phyloP scores from a whole-genome alignment of 2,329 filamentous ascomycete species.

The Aureobasidium sp. region DNA sequence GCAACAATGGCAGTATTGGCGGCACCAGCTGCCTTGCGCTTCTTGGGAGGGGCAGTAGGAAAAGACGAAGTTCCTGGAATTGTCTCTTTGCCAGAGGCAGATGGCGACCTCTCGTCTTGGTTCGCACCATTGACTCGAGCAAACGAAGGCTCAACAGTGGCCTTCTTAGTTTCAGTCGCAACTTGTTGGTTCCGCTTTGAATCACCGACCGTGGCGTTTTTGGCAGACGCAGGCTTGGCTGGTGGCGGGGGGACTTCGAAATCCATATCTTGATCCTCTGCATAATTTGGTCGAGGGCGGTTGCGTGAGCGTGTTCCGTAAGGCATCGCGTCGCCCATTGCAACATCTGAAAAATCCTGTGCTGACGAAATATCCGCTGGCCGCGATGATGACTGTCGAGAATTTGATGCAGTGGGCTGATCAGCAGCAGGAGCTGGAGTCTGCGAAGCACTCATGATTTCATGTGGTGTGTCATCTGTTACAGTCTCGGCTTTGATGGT shows the following conservation, averaged over 20 bases:
- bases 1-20: conserved; percentile 18
- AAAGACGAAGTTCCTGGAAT: conserved; percentile 50
- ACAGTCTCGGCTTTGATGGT: not conserved
- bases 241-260: conserved; percentile 57
- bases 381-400: conserved; percentile 9
- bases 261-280: conserved; percentile 76
- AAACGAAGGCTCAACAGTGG: conserved; percentile 17
- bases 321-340: conserved; percentile 43
- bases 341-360: conserved; percentile 17
- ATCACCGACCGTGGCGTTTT: conserved; percentile 12
- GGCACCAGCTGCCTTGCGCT: conserved; percentile 65
- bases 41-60: conserved; percentile 55
- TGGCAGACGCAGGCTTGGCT: conserved; percentile 43
- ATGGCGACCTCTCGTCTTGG: not conserved
- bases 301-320: conserved; percentile 95
- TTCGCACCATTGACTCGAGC: not conserved
- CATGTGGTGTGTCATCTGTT: not conserved
- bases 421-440: conserved; percentile 1
- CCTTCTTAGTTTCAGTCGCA: conserved; percentile 26
- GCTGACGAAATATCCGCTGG: not conserved
- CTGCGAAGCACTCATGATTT: conserved; percentile 8
- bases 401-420: not conserved
- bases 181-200: conserved; percentile 44
- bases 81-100: conserved; percentile 17
- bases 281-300: conserved; percentile 84